phyloP scores from a whole-genome alignment of 192 early-diverging fungal species.

The Spizellomyces punctatus region DNA sequence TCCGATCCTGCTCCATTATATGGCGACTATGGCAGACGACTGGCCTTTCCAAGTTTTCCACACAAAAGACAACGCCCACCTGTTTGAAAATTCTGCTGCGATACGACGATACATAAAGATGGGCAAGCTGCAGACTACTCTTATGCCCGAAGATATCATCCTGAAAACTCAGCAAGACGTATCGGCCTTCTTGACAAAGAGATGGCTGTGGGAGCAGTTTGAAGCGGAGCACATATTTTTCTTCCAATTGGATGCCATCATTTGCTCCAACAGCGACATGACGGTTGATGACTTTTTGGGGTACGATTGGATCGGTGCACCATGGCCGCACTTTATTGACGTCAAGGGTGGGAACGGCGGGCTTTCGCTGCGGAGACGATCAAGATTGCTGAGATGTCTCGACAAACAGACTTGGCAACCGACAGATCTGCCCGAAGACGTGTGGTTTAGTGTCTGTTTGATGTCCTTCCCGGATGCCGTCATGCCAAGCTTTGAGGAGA shows the following conservation, averaged over 20 bases:
- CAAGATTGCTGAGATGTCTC: constrained; percentile 21
- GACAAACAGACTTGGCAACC: constrained; percentile 13
- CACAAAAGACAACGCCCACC: not conserved
- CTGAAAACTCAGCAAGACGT: constrained; percentile 12
- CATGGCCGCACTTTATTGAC: constrained; percentile 21
- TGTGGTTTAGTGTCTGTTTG: constrained; percentile 22
- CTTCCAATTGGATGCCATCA: constrained; percentile 30
- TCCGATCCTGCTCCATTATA: constrained; percentile 31
- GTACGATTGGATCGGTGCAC: constrained; percentile 28
- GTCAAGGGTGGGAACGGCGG: constrained; percentile 27
- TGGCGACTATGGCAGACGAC: constrained; percentile 25
- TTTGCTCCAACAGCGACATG: constrained; percentile 20
- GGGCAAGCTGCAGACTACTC: constrained; percentile 10
- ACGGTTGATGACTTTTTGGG: constrained; percentile 13
- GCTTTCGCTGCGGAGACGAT: constrained; percentile 18
- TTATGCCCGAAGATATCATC: constrained; percentile 3
- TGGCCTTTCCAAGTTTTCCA: constrained; percentile 27
- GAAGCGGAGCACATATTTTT: constrained; percentile 26
- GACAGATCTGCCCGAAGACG: constrained; percentile 14
- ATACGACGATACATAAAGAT: constrained; percentile 13
- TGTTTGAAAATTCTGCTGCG: constrained; percentile 3
- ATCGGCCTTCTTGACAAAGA: constrained; percentile 11
- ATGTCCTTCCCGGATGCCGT: constrained; percentile 11
- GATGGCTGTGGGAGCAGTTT: constrained; percentile 15
- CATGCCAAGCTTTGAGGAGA: constrained; percentile 27